These are phyloP conservation scores for Macrotyloma uniflorum DNA, from an alignment of 306 rosid genomes.

Conservation along the genomic window DNA sequence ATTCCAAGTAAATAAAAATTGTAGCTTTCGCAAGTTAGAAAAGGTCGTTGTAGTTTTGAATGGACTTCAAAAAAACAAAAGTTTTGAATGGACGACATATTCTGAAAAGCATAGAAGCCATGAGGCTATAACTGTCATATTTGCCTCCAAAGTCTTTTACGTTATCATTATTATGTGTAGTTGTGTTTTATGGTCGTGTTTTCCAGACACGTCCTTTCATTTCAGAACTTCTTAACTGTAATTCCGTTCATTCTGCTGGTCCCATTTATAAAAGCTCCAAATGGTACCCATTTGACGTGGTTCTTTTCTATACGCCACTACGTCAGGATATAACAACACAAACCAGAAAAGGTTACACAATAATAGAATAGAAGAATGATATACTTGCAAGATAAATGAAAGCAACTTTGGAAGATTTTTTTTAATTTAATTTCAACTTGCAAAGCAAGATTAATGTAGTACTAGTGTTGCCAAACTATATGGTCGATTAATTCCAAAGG, in stretches of 20 bases:
- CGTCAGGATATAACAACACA: neutral
- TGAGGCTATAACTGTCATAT: neutral
- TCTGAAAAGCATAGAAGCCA: neutral
- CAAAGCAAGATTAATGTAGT: neutral
- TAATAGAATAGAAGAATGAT: neutral
- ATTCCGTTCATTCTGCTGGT: constrained; percentile 1
- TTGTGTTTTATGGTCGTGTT: constrained; percentile 17
- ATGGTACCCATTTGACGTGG: neutral
- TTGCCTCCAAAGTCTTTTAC: neutral
- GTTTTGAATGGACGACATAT: neutral
- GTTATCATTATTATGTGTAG: too few relatives aligned
- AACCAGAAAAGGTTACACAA: neutral
- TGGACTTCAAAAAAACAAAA: too few relatives aligned
- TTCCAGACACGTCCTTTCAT: constrained; percentile 9
- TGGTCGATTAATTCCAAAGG: neutral
- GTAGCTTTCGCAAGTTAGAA: neutral
- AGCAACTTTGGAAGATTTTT: neutral
- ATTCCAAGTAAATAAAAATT: neutral
- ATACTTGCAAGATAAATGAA: neutral
- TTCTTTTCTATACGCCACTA: neutral
- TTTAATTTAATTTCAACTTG: constrained; percentile 14
- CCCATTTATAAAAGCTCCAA: neutral
- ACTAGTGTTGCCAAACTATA: neutral
- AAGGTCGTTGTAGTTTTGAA: neutral
- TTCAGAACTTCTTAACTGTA: neutral